phyloP scores from a whole-genome alignment of 2,329 filamentous ascomycete genomes.

The Verticillium alfalfae region DNA sequence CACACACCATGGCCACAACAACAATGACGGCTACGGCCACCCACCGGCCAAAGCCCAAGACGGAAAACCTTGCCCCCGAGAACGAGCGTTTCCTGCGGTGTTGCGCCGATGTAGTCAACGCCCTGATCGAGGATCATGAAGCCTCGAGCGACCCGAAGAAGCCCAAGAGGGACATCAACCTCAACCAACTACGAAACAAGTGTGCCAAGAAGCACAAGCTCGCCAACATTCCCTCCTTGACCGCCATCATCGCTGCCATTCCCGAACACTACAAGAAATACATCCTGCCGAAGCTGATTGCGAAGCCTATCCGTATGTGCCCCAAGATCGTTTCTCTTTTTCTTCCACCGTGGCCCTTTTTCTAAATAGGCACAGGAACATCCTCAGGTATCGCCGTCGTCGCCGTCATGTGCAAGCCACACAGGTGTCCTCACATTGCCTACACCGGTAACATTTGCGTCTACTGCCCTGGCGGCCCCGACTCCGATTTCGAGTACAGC shows the following conservation, averaged over 20 bases:
- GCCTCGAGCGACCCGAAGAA: conserved; percentile 66
- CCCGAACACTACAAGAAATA: conserved; percentile 99
- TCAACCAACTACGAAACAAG: conserved; percentile 82
- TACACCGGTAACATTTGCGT: conserved; percentile 99
- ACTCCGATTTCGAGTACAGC: conserved; percentile 98
- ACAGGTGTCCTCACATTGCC: conserved; percentile 93
- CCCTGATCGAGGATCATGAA: conserved; percentile 91
- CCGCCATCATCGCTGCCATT: conserved; percentile 94
- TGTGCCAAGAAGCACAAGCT: conserved; percentile 91
- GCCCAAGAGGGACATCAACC: conserved; percentile 80
- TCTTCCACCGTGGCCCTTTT: no score
- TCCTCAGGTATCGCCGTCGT: conserved; percentile 97
- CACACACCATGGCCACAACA: conserved; percentile 31
- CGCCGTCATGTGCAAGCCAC: conserved; percentile 99
- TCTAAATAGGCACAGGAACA: conserved; percentile 52
- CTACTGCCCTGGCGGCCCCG: conserved; percentile 94
- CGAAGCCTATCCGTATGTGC: conserved; percentile 81
- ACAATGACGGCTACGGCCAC: conserved; percentile 63
- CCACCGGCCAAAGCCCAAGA: conserved; percentile 62
- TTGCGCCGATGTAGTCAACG: conserved; percentile 92
- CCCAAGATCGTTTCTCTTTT: neutral
- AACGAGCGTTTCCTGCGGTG: conserved; percentile 91
- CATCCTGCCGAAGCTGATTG: conserved; percentile 90
- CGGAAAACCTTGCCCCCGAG: conserved; percentile 75
- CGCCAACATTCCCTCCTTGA: conserved; percentile 81